Evolutionary conservation across 768 basidiomycete genomes (phyloP), one percentile per base, ranked within the genome.

Genomic region (Pisolithus orientalis): DNA sequence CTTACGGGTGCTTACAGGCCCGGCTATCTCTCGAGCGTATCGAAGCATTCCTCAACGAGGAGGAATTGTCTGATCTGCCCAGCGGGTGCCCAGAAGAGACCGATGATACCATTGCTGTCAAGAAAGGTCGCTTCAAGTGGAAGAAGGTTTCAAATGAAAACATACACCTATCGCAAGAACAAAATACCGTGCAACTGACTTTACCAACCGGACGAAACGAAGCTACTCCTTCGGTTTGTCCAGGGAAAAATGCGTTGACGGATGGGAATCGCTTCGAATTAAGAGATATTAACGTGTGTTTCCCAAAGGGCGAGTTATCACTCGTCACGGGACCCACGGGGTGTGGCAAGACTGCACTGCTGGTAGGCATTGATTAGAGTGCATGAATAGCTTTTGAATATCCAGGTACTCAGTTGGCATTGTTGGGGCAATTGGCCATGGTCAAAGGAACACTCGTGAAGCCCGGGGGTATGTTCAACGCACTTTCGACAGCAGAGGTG

Each of bases 31-130:
- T 86, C 34, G 68, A 78, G 25, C 80, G 84, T 38, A 83, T 87
- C 50, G 75, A 79, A 44, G 76, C 71, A 2, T 85, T 79, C 69
- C 71, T 85, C 0, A 70, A 70, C 11, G 84, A 85, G 55, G 81
- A 83, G 29, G 84, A 85, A 59, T 80, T 85, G 6, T 71, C 75
- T 8, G 80, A 75, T 39, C 79, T 79, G 55, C 83, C 87, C n/a
- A 25, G 17, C 10, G 17, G 17, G 17, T 10, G 42, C 11, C 10
- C 17, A 6, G 9, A 10, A 21, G 17, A 66, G 17, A 56, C 55
- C 2, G 63, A 64, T 11, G 65, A 67, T 1, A 72, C 69, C 16
- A 72, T 84, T 47, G 79, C 75, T 0, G 76, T 82, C 49, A 69
- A 73, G 37, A 66, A 70, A 34, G 83, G 79, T 10, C 65, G 73